Conservation (phyloP, 805 yeast genomes). For the Schwanniomyces sp. region DNA sequence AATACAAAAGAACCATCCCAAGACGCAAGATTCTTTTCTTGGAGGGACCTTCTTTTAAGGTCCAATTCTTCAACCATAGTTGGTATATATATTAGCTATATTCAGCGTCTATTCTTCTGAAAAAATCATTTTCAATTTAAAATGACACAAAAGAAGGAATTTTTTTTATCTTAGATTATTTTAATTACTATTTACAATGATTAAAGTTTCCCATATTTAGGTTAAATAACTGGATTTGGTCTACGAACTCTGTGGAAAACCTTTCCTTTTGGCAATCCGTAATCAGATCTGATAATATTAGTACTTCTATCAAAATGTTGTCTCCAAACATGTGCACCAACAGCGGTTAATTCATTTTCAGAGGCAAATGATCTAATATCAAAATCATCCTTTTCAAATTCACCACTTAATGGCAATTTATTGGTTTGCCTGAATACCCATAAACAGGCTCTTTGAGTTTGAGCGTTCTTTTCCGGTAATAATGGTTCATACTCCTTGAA, state of each 20-base stretch:
- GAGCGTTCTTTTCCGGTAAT: slow-evolving; percentile 84
- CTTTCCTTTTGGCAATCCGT: slow-evolving; percentile 73
- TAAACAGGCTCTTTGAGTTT: slow-evolving; percentile 76
- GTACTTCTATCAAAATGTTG: slow-evolving; percentile 78
- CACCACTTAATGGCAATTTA: slow-evolving; percentile 15
- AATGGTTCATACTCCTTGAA: slow-evolving; percentile 74
- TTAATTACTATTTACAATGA: background rate
- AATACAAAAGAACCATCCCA: slow-evolving; percentile 48
- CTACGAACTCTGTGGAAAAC: slow-evolving; percentile 68
- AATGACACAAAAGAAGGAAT: background rate
- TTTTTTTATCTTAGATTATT: background rate
- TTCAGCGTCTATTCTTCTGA: background rate
- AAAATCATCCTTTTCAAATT: slow-evolving; percentile 49
- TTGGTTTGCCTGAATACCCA: slow-evolving; percentile 84
- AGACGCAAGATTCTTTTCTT: slow-evolving; percentile 46
- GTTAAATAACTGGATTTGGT: slow-evolving; percentile 19
- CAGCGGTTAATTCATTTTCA: slow-evolving; percentile 58
- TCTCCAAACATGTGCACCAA: slow-evolving; percentile 94
- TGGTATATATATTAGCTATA: background rate
- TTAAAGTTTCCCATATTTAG: background rate
- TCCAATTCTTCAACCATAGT: slow-evolving; percentile 16
- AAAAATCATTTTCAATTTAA: background rate
- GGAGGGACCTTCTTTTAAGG: slow-evolving; percentile 12
- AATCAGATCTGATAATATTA: slow-evolving; percentile 61
- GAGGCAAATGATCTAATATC: slow-evolving; percentile 70